Base-by-base conservation (phyloP, 2,329 filamentous ascomycete genomes). In the Penicillium occitanis region DNA sequence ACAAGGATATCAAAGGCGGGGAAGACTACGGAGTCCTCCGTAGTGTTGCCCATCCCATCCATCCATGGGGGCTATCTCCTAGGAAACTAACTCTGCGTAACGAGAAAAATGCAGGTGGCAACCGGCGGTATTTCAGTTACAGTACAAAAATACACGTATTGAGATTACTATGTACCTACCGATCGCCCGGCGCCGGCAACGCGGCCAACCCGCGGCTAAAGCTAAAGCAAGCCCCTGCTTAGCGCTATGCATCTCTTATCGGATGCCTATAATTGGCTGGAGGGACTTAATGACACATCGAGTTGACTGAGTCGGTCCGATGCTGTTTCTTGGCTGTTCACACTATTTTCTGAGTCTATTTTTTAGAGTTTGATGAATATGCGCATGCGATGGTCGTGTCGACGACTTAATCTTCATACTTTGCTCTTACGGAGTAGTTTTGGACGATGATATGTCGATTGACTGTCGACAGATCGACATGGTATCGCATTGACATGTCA, bases 171-270 rank as follows among this genome's bases (percentile, higher is more conserved):
- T 19, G 19, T 19, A 19, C 57, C 28, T 60, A 60, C 57, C 57
- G 57, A 60, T 60, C 57, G 57, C 57, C 57, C 57, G 57, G 57
- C 57, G 37, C 57, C 57, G 40, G 57, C 37, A 60, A 46, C 6
- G 37, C 57, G 57, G 57, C 33, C 37, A 58, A 28, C 28, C 50
- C 25, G 50, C 51, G 51, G 51, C 51, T 55, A 35, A 62, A 51
- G 40, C 28, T 62, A 40, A 62, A 35, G 37, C 33, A 62, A 35
- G n/a, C 60, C 48, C 48, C 30, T 35, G 44, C 60, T 50, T 48
- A 53, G 60, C 60, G 60, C 60, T 50, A 50, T 44, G 57, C 57
- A 60, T 13, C 25, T 63, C 61, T 67, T 67, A 67, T 67, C 65
- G 61, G 14, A 7, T 1, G 7, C 0, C 6, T 11, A 25, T 64